phyloP scores from a whole-genome alignment of 371 early-diverging fungal genomes.

The Mortierella sp. region DNA sequence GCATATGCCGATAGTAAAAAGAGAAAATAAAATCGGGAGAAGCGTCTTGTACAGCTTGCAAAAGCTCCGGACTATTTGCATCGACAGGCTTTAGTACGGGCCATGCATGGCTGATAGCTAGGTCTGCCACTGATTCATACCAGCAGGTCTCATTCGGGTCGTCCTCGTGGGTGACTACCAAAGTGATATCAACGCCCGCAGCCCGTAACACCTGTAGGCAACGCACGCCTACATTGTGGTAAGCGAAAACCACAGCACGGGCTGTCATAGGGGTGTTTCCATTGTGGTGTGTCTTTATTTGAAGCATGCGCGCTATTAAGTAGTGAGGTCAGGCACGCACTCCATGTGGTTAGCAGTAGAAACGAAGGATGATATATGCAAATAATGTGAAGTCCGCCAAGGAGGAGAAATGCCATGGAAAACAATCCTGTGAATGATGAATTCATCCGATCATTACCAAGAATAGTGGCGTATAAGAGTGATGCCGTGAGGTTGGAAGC shows the following conservation, averaged over 20 bases:
- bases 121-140: slow-evolving; percentile 16
- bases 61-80: slow-evolving; percentile 15
- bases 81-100: slow-evolving; percentile 11
- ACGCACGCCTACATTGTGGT: slow-evolving; percentile 15
- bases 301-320: no score
- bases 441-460: no score
- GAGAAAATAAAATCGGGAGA: slow-evolving; percentile 14
- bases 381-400: no score
- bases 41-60: slow-evolving; percentile 14
- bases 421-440: no score
- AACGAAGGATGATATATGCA: no score
- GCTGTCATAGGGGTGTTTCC: slow-evolving; percentile 5
- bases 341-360: no score
- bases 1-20: slow-evolving; percentile 15
- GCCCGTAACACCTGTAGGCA: slow-evolving; percentile 16
- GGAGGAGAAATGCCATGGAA: no score
- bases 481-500: no score
- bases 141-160: slow-evolving; percentile 13
- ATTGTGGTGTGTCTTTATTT: neutral
- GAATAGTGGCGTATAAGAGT: no score
- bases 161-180: slow-evolving; percentile 19
- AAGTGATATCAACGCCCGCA: slow-evolving; percentile 11
- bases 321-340: no score
- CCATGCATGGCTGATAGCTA: slow-evolving; percentile 10
- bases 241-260: slow-evolving; percentile 18